Base-by-base conservation (phyloP, 2,329 filamentous ascomycete species). In the Aspergillus sp. region DNA sequence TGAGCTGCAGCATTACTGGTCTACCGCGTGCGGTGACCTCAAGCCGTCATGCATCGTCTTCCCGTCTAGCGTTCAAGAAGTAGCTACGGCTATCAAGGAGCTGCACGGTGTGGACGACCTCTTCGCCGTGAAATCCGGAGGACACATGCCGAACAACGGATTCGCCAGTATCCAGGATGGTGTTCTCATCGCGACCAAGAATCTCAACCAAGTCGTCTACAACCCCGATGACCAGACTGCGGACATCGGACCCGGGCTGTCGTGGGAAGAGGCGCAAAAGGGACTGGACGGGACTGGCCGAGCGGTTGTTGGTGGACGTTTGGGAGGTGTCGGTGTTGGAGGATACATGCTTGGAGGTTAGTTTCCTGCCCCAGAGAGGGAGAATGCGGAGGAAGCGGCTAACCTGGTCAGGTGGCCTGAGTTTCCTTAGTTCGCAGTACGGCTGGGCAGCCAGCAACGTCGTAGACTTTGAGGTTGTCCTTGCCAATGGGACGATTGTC, bases 81-180 rank as follows among this genome's bases (percentile, higher is more conserved):
- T 82, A 34, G 69, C 76, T 0, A 66, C 69, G 7, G 70, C 78
- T n/a, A 68, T 82, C 41, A 69, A 67, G 28, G 66, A 75, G 29
- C 67, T 82, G 8, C 69, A 67, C 5, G 60, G 70, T 32, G 70
- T 70, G 38, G 65, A 70, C 34, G 74, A 74, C 46, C 61, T 76
- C 4, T 77, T 82, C 41, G 80, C 77, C 26, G 69, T 80, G 62
- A 72, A 76, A 57, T 70, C 72, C 7, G 77, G 76, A 5, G 72
- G 72, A 0, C 72, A 75, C 54, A 69, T 70, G 47, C 69, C 69
- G 1, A 74, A 72, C 48, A 68, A 70, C 48, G 69, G 69, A 32
- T 74, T 72, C 48, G 66, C 70, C 3, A 73, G 68, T 52, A 69
- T 73, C 39, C 65, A 70, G 40, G 66, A 67, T 12, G 73, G 69